phyloP scores from a whole-genome alignment of 768 basidiomycete species.

The Lentinula lateritia region DNA sequence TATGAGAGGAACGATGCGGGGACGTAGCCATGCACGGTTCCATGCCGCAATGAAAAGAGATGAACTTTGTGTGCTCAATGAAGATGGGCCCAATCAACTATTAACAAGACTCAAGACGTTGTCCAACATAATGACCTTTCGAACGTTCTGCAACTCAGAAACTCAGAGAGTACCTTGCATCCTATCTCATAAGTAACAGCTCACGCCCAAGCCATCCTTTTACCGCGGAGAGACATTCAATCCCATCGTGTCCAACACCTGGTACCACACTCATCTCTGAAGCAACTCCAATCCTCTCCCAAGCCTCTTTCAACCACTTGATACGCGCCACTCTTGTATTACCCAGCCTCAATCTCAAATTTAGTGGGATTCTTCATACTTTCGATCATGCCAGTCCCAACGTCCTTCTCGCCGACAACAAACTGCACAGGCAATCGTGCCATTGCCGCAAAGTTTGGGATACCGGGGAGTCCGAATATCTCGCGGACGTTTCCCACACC shows the following conservation, averaged over 20 bases:
- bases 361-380: not conserved
- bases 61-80: no score
- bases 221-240: conserved; percentile 7
- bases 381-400: conserved; percentile 7
- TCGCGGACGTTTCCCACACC: conserved; percentile 6
- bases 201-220: conserved; percentile 10
- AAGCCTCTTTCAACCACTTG: conserved; percentile 4
- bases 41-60: no score
- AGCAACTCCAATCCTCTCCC: not conserved
- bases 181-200: not conserved
- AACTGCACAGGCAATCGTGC: conserved; percentile 10
- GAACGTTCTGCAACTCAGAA: no score
- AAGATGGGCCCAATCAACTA: no score
- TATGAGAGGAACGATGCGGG: no score
- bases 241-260: conserved; percentile 13
- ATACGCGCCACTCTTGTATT: conserved; percentile 10
- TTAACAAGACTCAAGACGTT: no score
- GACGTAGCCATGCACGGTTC: no score
- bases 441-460: conserved; percentile 10
- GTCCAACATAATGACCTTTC: no score
- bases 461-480: conserved; percentile 7
- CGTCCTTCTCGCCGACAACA: conserved; percentile 16
- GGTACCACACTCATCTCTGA: conserved; percentile 9
- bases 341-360: conserved; percentile 8
- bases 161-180: no score